Evolutionary conservation across 441 rosid species (phyloP), one percentile per base, ranked within the genome.

Genomic region (Erodium texanum): DNA sequence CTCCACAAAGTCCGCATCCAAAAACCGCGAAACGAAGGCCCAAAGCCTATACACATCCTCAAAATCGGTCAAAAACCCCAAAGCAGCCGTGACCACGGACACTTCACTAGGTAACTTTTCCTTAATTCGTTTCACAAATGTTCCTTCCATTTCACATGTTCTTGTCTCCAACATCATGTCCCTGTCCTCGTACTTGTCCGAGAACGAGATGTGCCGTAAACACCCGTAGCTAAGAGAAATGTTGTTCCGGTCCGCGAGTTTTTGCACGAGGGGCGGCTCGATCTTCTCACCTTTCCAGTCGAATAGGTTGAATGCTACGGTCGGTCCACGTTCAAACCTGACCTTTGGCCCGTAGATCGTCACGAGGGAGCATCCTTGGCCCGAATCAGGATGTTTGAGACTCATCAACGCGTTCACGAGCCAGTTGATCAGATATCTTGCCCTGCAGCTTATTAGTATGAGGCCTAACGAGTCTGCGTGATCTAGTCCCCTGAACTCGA

Each of bases 1-100:
- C 81, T 90, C 97, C 73, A 89, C 90, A 76, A 90, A 90, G 64
- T 90, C 94, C 16, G 97, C 89, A 74, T 93, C 98, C 76, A 87
- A 79, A 78, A 93, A 93, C 80, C 75, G 88, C 59, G 92, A 89
- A 78, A 93, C 77, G 66, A 93, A 93, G 9, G 79, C 74, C 96
- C 97, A 93, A 68, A 93, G 83, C 81, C 83, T 87, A 76, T 90
- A 89, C 34, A 78, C 68, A 63, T 93, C 98, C 75, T 86, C 91
- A 19, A 93, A 93, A 70, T 87, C 85, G 2, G 94, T 82, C 52
- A 90, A 86, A 78, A 88, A 89, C 63, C 97, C 94, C 29, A 93
- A 78, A 24, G 92, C 90, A 50, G 81, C 84, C 32, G 90, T 90
- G 16, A 89, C 89, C 64, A 89, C 97, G 50, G 78, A 74, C 45